Base-by-base conservation (phyloP, 768 basidiomycete genomes). In the Lactarius akahatsu region DNA sequence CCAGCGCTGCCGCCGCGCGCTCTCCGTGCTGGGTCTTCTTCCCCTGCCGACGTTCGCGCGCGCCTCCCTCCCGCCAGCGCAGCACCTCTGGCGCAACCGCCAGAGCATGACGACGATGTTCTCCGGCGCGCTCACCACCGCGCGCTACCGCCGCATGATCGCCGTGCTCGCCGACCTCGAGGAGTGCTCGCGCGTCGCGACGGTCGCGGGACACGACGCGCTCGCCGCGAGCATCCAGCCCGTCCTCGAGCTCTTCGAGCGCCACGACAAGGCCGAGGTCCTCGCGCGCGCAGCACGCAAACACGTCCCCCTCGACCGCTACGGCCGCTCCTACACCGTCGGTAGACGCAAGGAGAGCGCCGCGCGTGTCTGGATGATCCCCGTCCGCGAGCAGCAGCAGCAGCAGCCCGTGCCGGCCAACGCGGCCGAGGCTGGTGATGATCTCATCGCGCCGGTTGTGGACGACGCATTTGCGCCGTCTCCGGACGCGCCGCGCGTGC, bases 311-410 rank as follows among this genome's bases (percentile, higher is more conserved):
- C 77, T 92, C 61, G 96, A 98, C 75, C 78, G 83, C 55, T 83
- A 83, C 63, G 93, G 94, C n/a, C 82, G 96, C 65, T 87, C 89
- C n/a, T 92, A 93, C 73, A 91, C 91, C 0, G 73, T 90, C 58
- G 96, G 96, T 45, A 85, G 86, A 77, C 83, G 96, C 70, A 98
- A 98, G 78, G 93, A 93, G 66, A 92, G 91, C 71, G 80, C 89
- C 1, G 94, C 96, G 41, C 85, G 93, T 45, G 94, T 96, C 10
- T 98, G 96, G 96, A 90, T 96, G 80, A 90, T 97, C 67, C 85
- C 88, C 40, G 83, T 84, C 30, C 78, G 81, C 63, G 56, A 59
- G 52, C 47, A 63, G 15, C 61, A 43, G 26, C 70, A 58, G 57
- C 18, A 6, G 16, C 28, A 18, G 26, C 28, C 13, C 18, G 38